phyloP scores from a whole-genome alignment of 1,284 basidiomycete species.

The Wallemia mellicola region DNA sequence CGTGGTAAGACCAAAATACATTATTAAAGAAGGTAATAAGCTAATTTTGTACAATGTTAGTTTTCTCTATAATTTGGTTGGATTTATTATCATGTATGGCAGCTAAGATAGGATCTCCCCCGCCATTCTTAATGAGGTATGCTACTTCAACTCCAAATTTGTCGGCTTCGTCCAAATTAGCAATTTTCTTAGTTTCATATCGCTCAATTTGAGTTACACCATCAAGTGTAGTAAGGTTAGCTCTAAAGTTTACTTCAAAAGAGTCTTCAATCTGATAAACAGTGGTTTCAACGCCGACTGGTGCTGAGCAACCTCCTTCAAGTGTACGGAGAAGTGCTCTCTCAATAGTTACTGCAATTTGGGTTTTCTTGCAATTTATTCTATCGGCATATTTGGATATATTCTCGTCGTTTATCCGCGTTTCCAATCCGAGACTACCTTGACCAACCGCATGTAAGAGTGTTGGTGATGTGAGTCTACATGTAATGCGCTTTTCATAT shows the following conservation, averaged over 20 bases:
- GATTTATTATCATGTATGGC: neutral
- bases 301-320: constrained; percentile 90
- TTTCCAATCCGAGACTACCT: constrained; percentile 69
- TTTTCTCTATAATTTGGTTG: neutral
- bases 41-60: neutral
- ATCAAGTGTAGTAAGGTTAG: neutral
- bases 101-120: neutral
- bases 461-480: constrained; percentile 41
- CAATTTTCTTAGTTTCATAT: neutral
- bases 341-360: constrained; percentile 50
- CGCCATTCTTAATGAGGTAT: neutral
- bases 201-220: neutral
- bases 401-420: constrained; percentile 37
- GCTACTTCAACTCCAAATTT: neutral
- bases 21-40: too few relatives aligned
- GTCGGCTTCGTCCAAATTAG: neutral
- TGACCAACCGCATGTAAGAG: constrained; percentile 76
- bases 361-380: constrained; percentile 42
- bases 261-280: neutral
- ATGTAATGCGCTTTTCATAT: constrained; percentile 44
- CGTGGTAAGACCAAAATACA: too few relatives aligned
- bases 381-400: constrained; percentile 30
- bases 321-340: constrained; percentile 56
- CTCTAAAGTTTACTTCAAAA: neutral
- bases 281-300: constrained; percentile 51